Base-by-base conservation (phyloP, 176 grass and related monocot species). In the Rhynchospora pubera region DNA sequence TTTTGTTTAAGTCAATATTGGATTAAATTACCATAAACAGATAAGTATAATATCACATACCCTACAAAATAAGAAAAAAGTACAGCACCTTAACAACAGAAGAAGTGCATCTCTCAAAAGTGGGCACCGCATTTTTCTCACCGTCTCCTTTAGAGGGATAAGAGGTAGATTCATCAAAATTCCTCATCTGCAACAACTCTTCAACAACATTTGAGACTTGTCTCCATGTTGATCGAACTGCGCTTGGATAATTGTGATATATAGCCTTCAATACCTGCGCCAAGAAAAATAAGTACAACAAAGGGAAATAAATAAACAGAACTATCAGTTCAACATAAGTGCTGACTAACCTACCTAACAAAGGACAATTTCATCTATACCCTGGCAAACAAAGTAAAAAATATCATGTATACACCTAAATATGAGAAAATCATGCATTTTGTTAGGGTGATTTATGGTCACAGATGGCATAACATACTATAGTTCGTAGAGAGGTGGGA, bases 221-320 rank as follows among this genome's bases (percentile, higher is more conserved):
- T 84, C 79, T 79, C 91, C 94, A 97, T 63, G 87, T 86, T 83
- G 84, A 85, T 60, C 80, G 90, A 69, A 72, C 88, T 73, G 82
- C 89, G 60, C 80, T 92, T 66, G 94, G 92, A 58, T 97, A 97
- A 87, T 88, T 94, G 84, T 97, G 94, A 76, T 86, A 89, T 34
- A 64, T 84, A 87, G 90, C 87, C 85, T 86, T 97, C 71, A 97
- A 52, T 56, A 85, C 91, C 94, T 97, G 70, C 65, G 44, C 52
- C 19, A 79, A 64, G 21, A 47, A 60, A 85, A 57, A 75, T 48
- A 24, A 60, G 24, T 57, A 77, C 51, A 72, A 83, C 28, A 66
- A 48, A 74, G 52, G 51, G 28, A 19, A 57, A 65, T 68, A 71
- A 57, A 51, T 11, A 13, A 56, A 51, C 19, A 51, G 69, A 39